Conservation (phyloP, 2,329 filamentous ascomycete species). For the Ophiostoma novo-ulmi region DNA sequence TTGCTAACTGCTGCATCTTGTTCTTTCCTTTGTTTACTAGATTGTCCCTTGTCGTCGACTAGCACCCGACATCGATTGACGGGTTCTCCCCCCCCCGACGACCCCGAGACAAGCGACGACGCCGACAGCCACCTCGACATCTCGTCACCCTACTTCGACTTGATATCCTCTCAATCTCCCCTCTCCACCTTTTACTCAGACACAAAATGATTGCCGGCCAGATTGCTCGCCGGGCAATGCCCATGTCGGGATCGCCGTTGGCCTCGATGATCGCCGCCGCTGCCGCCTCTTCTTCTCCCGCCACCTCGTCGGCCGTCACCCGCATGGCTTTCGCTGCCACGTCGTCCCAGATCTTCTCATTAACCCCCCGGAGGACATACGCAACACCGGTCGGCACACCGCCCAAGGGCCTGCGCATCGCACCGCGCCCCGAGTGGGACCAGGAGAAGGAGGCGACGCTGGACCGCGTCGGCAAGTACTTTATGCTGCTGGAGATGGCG, state of each 20-base stretch:
- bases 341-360: slow-evolving; percentile 16
- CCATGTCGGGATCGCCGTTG: slow-evolving; percentile 11
- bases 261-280: slow-evolving; percentile 17
- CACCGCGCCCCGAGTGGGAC: slow-evolving; percentile 70
- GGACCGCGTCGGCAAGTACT: slow-evolving; percentile 86
- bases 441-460: slow-evolving; percentile 70
- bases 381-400: slow-evolving; percentile 73
- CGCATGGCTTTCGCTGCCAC: slow-evolving; percentile 13
- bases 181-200: slow-evolving; percentile 7
- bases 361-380: slow-evolving; percentile 37
- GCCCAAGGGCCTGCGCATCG: slow-evolving; percentile 73
- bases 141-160: background rate
- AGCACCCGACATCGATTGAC: background rate
- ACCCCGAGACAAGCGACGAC: slow-evolving; percentile 1
- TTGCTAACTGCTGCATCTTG: background rate
- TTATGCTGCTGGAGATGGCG: slow-evolving; percentile 91
- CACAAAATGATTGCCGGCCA: slow-evolving; percentile 26
- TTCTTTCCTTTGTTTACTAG: background rate
- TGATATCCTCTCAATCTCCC: background rate
- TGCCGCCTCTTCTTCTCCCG: slow-evolving; percentile 15
- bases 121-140: slow-evolving; percentile 1
- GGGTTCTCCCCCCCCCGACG: slow-evolving; percentile 8
- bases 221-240: slow-evolving; percentile 25
- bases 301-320: slow-evolving; percentile 13
- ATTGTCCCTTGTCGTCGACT: background rate